These are phyloP conservation scores for Eucalyptus erythrocorys DNA, from an alignment of 345 rosid species.

Conservation along the genomic window DNA sequence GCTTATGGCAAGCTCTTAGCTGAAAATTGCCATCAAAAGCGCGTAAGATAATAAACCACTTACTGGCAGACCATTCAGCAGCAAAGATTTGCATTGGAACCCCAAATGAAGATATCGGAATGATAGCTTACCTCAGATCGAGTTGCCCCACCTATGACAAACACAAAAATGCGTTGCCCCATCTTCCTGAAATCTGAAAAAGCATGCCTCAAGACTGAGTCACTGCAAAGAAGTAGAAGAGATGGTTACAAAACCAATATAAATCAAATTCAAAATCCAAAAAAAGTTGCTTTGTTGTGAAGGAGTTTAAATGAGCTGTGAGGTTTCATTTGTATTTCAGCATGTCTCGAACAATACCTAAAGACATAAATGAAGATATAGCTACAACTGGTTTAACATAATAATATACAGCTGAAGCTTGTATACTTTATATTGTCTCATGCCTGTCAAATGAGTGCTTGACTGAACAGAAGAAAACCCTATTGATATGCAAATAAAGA, in stretches of 20 bases:
- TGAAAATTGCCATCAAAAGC: slow-evolving; percentile 6
- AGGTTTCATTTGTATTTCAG: background rate
- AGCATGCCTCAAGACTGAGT: slow-evolving; percentile 49
- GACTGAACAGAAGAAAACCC: background rate
- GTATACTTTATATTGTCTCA: background rate
- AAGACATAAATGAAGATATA: background rate
- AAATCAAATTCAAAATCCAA: background rate
- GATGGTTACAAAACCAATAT: background rate
- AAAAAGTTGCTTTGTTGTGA: background rate
- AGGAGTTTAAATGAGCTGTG: background rate
- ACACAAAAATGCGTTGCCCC: slow-evolving; percentile 83
- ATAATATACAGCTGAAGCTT: background rate
- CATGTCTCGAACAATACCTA: background rate
- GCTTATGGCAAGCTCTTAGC: slow-evolving; percentile 88
- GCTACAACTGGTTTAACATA: background rate
- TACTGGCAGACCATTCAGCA: background rate
- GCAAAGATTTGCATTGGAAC: background rate
- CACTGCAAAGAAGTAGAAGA: slow-evolving; percentile 13
- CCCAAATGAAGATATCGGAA: background rate
- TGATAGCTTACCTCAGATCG: slow-evolving; percentile 66
- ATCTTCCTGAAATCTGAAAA: slow-evolving; percentile 50
- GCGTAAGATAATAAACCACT: background rate
- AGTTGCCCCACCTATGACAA: slow-evolving; percentile 92
- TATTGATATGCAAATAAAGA: background rate
- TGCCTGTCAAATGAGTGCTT: background rate